Evolutionary conservation across 1,284 basidiomycete genomes (phyloP).

Genomic region (Ceratobasidium theobromae): DNA sequence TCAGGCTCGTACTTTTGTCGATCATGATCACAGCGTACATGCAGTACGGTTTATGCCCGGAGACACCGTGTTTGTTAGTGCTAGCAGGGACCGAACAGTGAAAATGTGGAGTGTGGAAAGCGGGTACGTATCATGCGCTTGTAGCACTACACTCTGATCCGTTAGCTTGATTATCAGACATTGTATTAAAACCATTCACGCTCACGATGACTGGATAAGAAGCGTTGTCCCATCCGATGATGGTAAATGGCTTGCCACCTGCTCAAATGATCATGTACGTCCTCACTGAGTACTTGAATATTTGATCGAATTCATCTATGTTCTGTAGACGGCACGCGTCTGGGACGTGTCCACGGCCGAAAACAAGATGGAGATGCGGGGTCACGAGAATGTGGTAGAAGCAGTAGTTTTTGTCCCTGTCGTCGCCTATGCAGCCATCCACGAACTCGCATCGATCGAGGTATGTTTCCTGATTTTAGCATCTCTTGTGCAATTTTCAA

Average conservation of each 20-base stretch:
- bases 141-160: neutral
- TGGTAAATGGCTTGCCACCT: conserved; percentile 71
- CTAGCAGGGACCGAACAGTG: conserved; percentile 85
- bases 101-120: conserved; percentile 83
- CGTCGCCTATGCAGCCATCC: conserved; percentile 69
- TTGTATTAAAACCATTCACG: conserved; percentile 60
- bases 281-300: neutral
- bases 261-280: conserved; percentile 81
- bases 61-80: conserved; percentile 79
- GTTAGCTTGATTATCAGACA: conserved; percentile 45
- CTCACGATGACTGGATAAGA: conserved; percentile 73
- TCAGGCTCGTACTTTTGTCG: conserved; percentile 82
- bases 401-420: conserved; percentile 80
- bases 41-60: conserved; percentile 81
- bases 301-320: conserved; percentile 1
- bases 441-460: conserved; percentile 73
- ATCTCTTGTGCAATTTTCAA: neutral
- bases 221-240: conserved; percentile 71
- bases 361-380: conserved; percentile 79
- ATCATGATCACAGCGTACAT: conserved; percentile 90
- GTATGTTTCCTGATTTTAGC: conserved; percentile 45
- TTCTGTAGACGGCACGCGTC: conserved; percentile 70
- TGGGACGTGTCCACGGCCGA: conserved; percentile 79
- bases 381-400: conserved; percentile 88
- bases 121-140: conserved; percentile 54